Evolutionary conservation across 176 grass and related monocot species (phyloP), one percentile per base, ranked within the genome.

Genomic region (Rhipidocladum racemiflorum): DNA sequence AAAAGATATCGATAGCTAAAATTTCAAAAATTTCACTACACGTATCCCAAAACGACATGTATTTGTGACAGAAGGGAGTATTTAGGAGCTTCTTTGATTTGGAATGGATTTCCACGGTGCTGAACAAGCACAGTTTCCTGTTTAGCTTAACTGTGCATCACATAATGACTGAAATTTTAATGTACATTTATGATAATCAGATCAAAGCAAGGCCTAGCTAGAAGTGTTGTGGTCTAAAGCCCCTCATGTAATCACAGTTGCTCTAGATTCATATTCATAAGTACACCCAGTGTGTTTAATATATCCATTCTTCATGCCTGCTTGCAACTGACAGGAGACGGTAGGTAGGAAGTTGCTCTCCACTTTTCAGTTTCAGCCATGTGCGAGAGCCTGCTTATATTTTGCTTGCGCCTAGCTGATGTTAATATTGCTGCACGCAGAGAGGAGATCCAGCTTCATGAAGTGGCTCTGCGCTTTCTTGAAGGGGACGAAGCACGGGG

Each of bases 391-490:
- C 65, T 67, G 61, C 65, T 70, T 29, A 15, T 55, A 68, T 66
- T 72, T 83, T 11, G 56, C 21, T 76, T 67, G 62, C 66, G 23
- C 78, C 76, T 86, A 70, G 57, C 48, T 81, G 25, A 86, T 67
- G 55, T 49, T 80, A 91, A 61, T 39, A 28, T 83, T 28, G 23
- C 48, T 76, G 78, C 46, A 80, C 59, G 32, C 65, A 90, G 88
- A 89, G 75, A 92, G 90, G 77, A 99, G 85, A 88, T 99, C 89
- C 45, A 66, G 85, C 84, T 88, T 99, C 80, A 88, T 95, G 92
- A 95, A 91, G 91, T 99, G 93, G 96, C 90, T 99, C 70, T 87
- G 84, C 85, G 85, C 83, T 74, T 85, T 95, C 88, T 82, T 99
- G 42, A 93, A 89, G 86, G 96, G 96, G 72, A 69, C 77, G n/a